A percentile compares a stretch with the other conserved stretches of the same genome.
Evolutionary conservation across 345 rosid genomes (phyloP).

Genomic region (Orychophragmus violaceus): DNA sequence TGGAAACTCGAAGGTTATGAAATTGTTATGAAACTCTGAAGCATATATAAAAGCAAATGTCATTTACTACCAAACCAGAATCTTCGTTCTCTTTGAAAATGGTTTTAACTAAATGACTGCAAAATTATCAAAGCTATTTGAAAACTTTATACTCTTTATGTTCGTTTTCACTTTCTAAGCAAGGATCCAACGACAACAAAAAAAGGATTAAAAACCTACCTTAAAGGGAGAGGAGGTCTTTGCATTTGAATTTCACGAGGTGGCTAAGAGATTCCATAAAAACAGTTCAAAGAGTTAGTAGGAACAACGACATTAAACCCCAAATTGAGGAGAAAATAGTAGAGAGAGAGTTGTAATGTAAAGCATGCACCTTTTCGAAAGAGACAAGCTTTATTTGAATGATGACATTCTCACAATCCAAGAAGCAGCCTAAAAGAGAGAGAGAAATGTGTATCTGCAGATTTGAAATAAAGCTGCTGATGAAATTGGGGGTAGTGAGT

Average conservation of each 20-base stretch:
- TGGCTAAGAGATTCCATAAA: not conserved
- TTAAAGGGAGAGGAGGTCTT: not conserved
- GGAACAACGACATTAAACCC: conserved; percentile 13
- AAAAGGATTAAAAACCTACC: conserved; percentile 3
- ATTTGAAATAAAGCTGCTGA: conserved; percentile 33
- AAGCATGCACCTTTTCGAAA: conserved; percentile 22
- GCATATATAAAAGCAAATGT: not conserved
- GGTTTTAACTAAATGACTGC: not conserved
- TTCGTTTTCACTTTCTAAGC: not conserved
- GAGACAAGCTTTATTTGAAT: conserved; percentile 29
- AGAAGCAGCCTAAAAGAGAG: conserved; percentile 18
- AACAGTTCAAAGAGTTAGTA: conserved; percentile 19
- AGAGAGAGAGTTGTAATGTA: conserved; percentile 10
- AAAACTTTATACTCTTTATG: not conserved
- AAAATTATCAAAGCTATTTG: not conserved
- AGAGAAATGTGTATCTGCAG: conserved; percentile 16
- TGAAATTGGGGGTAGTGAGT: not conserved
- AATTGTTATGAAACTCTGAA: conserved; percentile 29
- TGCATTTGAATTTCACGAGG: conserved; percentile 2
- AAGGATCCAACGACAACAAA: not conserved
- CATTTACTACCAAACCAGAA: conserved; percentile 15
- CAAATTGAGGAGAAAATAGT: conserved; percentile 3
- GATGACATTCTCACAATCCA: conserved; percentile 20
- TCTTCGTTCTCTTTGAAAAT: not conserved
- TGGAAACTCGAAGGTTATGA: conserved; percentile 9